phyloP scores from a whole-genome alignment of 176 grass and related monocot species.

The Secale cereale region DNA sequence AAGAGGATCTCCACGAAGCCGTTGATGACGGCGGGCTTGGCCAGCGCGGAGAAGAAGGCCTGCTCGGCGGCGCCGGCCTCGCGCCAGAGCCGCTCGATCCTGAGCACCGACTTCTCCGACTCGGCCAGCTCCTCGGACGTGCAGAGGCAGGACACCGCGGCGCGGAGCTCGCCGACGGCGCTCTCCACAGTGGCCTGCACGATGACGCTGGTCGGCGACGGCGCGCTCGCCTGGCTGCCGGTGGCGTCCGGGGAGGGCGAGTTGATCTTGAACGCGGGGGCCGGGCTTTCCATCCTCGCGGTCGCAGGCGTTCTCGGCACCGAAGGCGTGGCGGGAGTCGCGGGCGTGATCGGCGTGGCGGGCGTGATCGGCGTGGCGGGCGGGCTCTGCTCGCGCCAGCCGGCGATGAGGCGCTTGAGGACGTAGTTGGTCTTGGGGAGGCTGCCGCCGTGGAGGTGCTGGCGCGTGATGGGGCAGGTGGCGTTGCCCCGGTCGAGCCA shows the following conservation, averaged over 20 bases:
- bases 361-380: conserved; percentile 14
- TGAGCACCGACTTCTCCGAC: conserved; percentile 49
- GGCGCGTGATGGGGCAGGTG: conserved; percentile 75
- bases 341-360: background rate
- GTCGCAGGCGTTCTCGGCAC: background rate
- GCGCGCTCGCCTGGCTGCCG: conserved; percentile 27
- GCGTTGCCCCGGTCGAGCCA: conserved; percentile 59
- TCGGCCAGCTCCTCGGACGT: conserved; percentile 54
- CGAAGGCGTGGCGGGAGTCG: background rate
- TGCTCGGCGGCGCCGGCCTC: conserved; percentile 22
- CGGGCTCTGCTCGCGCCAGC: conserved; percentile 43
- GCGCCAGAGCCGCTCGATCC: conserved; percentile 50
- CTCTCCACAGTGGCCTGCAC: conserved; percentile 41
- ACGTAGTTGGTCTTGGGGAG: conserved; percentile 74
- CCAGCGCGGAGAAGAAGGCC: conserved; percentile 12
- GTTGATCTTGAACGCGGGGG: conserved; percentile 14
- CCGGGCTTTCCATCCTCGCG: conserved; percentile 12
- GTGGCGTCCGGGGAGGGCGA: conserved; percentile 32
- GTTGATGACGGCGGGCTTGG: conserved; percentile 53
- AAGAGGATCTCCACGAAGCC: conserved; percentile 72
- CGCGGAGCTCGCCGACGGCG: conserved; percentile 42
- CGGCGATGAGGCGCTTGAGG: conserved; percentile 63
- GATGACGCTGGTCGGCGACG: conserved; percentile 55
- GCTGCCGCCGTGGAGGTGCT: conserved; percentile 39
- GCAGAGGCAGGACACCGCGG: conserved; percentile 59